These are phyloP conservation scores for Tieghemostelium lacteum DNA, from an alignment of 78 protist genomes.

Conservation along the genomic window DNA sequence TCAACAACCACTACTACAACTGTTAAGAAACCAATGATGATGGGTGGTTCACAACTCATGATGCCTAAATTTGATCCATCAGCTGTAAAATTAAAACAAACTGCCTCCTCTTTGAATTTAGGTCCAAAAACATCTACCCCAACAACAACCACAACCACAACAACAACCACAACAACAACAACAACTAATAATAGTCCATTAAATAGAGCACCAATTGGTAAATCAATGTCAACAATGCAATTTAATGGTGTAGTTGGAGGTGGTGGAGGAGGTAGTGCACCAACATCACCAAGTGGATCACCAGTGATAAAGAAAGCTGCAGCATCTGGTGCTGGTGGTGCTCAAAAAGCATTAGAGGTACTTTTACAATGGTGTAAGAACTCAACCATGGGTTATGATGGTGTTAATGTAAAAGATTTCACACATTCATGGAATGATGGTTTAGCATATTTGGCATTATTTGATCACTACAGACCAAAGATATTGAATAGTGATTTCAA, in stretches of 20 bases:
- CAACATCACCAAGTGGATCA: slow-evolving; percentile 16
- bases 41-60: slow-evolving; percentile 71
- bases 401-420: slow-evolving; percentile 66
- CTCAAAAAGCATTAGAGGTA: slow-evolving; percentile 52
- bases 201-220: slow-evolving; percentile 5
- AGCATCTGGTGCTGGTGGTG: slow-evolving; percentile 19
- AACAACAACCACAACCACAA: neutral
- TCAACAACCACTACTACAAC: neutral
- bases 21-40: neutral
- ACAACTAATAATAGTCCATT: slow-evolving; percentile 2
- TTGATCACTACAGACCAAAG: slow-evolving; percentile 77
- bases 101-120: no score
- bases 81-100: slow-evolving; percentile 22
- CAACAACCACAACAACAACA: slow-evolving; percentile 13
- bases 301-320: neutral
- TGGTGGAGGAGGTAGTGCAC: neutral
- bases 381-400: slow-evolving; percentile 52
- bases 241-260: no score
- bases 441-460: slow-evolving; percentile 78
- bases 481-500: slow-evolving; percentile 37
- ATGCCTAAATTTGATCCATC: slow-evolving; percentile 73
- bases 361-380: slow-evolving; percentile 79
- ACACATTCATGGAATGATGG: slow-evolving; percentile 81
- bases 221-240: neutral
- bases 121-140: no score